These are phyloP conservation scores for Haplographium delicatum DNA, from an alignment of 495 filamentous ascomycete species.

Conservation along the genomic window DNA sequence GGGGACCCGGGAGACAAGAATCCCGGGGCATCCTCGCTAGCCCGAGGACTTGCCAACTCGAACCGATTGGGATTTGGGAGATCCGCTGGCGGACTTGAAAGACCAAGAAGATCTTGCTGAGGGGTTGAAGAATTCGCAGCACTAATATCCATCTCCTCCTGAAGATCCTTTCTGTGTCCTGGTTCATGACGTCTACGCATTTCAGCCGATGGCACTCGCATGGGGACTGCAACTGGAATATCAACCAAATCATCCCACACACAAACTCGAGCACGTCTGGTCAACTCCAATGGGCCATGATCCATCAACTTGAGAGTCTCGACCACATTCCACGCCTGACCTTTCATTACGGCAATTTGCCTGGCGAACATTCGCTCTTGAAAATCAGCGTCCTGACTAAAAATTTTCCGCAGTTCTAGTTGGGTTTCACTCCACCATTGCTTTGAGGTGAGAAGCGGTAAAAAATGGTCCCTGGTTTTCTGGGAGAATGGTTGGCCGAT, in stretches of 20 bases:
- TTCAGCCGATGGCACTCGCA: slow-evolving; percentile 75
- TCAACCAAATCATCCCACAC: slow-evolving; percentile 99
- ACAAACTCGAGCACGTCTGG: slow-evolving; percentile 81
- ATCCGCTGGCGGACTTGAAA: slow-evolving; percentile 53
- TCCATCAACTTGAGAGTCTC: slow-evolving; percentile 90
- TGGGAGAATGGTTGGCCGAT: slow-evolving; percentile 95
- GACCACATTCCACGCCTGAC: slow-evolving; percentile 98
- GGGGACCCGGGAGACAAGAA: slow-evolving; percentile 10
- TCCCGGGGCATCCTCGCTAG: slow-evolving; percentile 17
- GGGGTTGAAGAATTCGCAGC: slow-evolving; percentile 58
- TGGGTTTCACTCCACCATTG: slow-evolving; percentile 97
- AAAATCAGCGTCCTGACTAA: slow-evolving; percentile 89
- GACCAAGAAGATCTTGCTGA: slow-evolving; percentile 66
- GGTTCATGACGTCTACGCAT: slow-evolving; percentile 56
- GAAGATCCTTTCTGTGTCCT: slow-evolving; percentile 31
- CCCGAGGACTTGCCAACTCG: slow-evolving; percentile 58
- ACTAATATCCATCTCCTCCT: slow-evolving; percentile 84
- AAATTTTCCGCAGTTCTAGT: slow-evolving; percentile 72
- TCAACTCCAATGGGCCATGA: slow-evolving; percentile 91
- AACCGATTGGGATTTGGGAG: slow-evolving; percentile 82
- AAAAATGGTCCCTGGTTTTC: slow-evolving; percentile 86
- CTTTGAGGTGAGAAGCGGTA: slow-evolving; percentile 87
- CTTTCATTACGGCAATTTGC: slow-evolving; percentile 98
- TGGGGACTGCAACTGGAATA: slow-evolving; percentile 85
- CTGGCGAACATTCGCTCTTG: slow-evolving; percentile 96